Conservation (phyloP, 768 basidiomycete genomes). For the Boletus insuetus region DNA sequence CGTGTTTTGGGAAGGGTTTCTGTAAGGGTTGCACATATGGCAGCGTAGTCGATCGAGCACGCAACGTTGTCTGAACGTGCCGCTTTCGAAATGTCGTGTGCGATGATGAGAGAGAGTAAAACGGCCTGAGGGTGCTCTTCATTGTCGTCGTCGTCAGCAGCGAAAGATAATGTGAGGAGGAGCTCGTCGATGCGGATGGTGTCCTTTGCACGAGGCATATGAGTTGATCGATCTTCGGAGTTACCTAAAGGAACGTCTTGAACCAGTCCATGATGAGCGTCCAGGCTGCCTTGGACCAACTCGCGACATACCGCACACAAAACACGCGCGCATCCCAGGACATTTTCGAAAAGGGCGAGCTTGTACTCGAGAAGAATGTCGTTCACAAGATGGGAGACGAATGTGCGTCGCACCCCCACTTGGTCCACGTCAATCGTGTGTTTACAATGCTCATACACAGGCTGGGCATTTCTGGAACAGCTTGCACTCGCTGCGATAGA, state of each 20-base stretch:
- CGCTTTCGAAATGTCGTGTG: constrained; percentile 47
- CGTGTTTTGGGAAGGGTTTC: constrained; percentile 18
- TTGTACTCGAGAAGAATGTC: constrained; percentile 48
- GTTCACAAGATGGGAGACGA: constrained; percentile 52
- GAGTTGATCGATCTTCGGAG: too few species aligned
- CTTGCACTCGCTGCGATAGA: constrained; percentile 77
- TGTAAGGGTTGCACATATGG: constrained; percentile 32
- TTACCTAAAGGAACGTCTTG: neutral
- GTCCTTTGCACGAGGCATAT: constrained; percentile 13
- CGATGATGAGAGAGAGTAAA: constrained; percentile 48
- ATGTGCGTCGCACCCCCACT: constrained; percentile 34
- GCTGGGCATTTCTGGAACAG: constrained; percentile 81
- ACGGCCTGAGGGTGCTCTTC: constrained; percentile 47
- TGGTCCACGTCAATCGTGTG: too few species aligned
- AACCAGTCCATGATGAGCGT: constrained; percentile 39
- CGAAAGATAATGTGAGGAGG: constrained; percentile 39
- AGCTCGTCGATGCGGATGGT: constrained; percentile 50
- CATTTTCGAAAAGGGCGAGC: constrained; percentile 50
- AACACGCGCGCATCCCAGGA: constrained; percentile 56
- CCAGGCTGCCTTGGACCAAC: constrained; percentile 46
- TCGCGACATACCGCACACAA: constrained; percentile 52
- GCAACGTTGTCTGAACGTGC: constrained; percentile 53
- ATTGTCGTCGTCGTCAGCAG: constrained; percentile 31
- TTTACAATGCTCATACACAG: constrained; percentile 36
- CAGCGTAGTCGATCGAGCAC: constrained; percentile 64